Evolutionary conservation across 1,284 basidiomycete species (phyloP), one percentile per base, ranked within the genome.

Genomic region (Anthracocystis panici-leucophaei): DNA sequence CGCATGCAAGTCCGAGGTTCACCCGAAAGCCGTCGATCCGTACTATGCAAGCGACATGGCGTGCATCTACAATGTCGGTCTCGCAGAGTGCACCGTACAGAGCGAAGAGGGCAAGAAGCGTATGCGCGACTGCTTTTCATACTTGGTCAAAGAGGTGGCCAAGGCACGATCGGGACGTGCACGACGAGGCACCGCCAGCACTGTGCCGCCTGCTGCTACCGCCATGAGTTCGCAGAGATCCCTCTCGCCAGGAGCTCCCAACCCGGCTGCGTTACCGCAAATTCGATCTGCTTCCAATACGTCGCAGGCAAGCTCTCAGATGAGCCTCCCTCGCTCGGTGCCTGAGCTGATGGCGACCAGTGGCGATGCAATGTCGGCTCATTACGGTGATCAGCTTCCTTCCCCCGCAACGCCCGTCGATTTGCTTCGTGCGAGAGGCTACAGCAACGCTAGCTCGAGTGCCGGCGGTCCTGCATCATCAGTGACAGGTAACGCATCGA

Each of bases 11-110:
- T 82, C 81, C 12, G 81, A 82, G 20, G 74, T 82, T 9, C 56
- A 70, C 23, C 80, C 81, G 38, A 82, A 80, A 52, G 77, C 72
- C 14, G 71, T 82, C 52, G 80, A 82, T 57, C 81, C 81, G 18
- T 82, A 77, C 68, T 80, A 82, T 56, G 81, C 80, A 12, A 78
- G 77, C 58, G 81, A 82, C 57, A 80, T 82, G 78, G 81, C 81
- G 5, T 70, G 65, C 50, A 78, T 82, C 48, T 82, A 79, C 66
- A 79, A 79, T 29, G 81, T 82, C 31, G 81, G 81, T 14, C 71
- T 82, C 21, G 80, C 81, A 11, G 81, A 82, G 55, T 82, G 81
- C 60, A 82, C 76, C 25, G 72, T 78, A 3, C 61, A 77, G 42
- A 81, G 79, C 65, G 81, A 82, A 44, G 81, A 82, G 52, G 80